These are phyloP conservation scores for Adansonia rubrostipa DNA, from an alignment of 441 rosid species.

Conservation along the genomic window DNA sequence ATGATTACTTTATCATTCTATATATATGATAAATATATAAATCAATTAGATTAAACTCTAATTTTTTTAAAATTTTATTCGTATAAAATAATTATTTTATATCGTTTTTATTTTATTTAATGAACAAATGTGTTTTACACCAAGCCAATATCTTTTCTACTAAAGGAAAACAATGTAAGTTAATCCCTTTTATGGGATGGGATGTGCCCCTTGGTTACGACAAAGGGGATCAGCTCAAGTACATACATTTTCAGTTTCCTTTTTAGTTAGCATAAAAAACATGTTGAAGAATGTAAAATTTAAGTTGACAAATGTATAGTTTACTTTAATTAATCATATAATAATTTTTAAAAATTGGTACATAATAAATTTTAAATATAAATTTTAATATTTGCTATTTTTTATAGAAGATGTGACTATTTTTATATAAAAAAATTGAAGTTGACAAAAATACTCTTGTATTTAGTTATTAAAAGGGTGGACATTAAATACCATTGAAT, in stretches of 20 bases:
- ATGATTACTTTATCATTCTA: no score
- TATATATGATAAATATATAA: no score
- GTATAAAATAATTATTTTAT: no score
- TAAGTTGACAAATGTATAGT: background rate
- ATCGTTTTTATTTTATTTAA: background rate
- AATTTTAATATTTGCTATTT: no score
- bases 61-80: no score
- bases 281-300: background rate
- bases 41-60: no score
- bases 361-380: background rate
- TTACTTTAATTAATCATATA: no score
- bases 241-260: background rate
- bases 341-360: background rate
- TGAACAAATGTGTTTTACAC: background rate
- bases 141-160: background rate
- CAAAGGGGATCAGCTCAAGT: background rate
- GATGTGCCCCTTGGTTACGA: conserved; percentile 8
- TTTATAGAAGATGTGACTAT: no score
- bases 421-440: no score
- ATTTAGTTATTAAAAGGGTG: conserved; percentile 12
- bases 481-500: conserved; percentile 36
- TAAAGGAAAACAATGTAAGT: background rate
- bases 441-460: background rate
- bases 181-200: background rate
- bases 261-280: background rate